Base-by-base conservation (phyloP, 2,329 filamentous ascomycete genomes). In the Botrytis paeoniae region DNA sequence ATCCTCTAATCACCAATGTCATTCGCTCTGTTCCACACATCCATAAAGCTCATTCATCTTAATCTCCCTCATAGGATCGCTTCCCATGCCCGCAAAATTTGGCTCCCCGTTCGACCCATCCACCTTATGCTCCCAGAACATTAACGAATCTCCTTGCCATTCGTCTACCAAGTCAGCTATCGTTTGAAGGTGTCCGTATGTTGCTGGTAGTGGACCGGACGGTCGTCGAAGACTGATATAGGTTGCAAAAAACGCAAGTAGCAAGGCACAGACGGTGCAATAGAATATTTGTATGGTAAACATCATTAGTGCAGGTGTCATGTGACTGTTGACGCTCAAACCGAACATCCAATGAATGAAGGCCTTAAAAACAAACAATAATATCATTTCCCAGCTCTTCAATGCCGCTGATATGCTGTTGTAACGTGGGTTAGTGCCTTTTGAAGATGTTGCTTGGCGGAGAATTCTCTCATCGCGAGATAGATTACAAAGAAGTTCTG, bases 301-400 rank as follows among this genome's bases (percentile, higher is more conserved):
- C 10, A 39, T n/a, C 35, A 8, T 4, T 8, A 61, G 22, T 16
- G 1, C 12, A 25, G 5, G 1, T 39, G 4, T 1, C 1, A 3
- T 16, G 10, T 61, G 0, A n/a, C 48, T 61, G 59, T 16, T 39
- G 22, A 61, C 14, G 35, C 32, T 37, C 10, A 39, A 25, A 0
- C 35, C 20, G 10, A 25, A 39, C 32, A 37, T 25, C 10, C 32
- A 39, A 25, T 61, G 12, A 37, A 61, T 12, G 6, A 9, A n/a
- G 10, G 20, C 14, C 16, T 66, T 54, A 0, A 37, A 35, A 1
- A 66, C 1, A 18, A 51, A 51, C 9, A 39, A 18, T 20, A 12
- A 3, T 0, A 39, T 66, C 1, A 22, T 51, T n/a, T 54, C 32
- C 45, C 32, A 54, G 16, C 43, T 39, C 32, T 3, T 39, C 9